Conservation (phyloP, 2,329 filamentous ascomycete species). For the Diaporthe helianthi region DNA sequence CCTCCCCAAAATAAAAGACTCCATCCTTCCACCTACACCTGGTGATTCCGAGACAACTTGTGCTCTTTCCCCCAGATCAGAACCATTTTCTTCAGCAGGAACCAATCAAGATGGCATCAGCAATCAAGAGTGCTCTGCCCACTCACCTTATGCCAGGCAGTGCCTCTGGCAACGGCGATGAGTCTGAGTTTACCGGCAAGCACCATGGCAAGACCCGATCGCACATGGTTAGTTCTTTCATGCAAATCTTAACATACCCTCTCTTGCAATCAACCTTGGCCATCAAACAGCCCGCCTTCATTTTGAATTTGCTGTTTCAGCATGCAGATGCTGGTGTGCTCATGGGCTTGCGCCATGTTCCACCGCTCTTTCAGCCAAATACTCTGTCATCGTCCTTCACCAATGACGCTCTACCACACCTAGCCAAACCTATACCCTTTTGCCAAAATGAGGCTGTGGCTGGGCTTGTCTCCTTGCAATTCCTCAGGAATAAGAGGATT, state of each 20-base stretch:
- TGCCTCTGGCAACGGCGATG: constrained; percentile 53
- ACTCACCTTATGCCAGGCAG: constrained; percentile 78
- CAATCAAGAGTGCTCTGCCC: constrained; percentile 78
- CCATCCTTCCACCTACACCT: neutral
- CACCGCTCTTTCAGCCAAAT: constrained; percentile 5
- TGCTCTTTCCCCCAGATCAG: neutral
- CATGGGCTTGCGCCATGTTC: neutral
- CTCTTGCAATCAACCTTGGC: neutral
- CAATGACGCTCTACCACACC: neutral
- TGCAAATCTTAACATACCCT: neutral
- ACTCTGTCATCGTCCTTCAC: neutral
- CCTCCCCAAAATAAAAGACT: neutral
- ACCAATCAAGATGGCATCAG: constrained; percentile 68
- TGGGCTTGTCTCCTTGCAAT: neutral
- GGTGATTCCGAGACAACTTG: constrained; percentile 1
- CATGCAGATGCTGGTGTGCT: neutral
- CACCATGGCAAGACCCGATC: constrained; percentile 87
- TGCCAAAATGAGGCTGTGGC: neutral
- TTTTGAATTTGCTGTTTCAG: neutral
- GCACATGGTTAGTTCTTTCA: constrained; percentile 74
- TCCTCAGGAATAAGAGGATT: neutral
- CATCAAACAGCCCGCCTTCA: neutral
- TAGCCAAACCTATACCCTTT: neutral
- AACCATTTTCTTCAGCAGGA: neutral
- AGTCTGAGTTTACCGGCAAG: constrained; percentile 63